A percentile compares a stretch with the other conserved stretches of the same genome.
phyloP scores from a whole-genome alignment of 176 grass and related monocot species.

The Oryza officinalis region DNA sequence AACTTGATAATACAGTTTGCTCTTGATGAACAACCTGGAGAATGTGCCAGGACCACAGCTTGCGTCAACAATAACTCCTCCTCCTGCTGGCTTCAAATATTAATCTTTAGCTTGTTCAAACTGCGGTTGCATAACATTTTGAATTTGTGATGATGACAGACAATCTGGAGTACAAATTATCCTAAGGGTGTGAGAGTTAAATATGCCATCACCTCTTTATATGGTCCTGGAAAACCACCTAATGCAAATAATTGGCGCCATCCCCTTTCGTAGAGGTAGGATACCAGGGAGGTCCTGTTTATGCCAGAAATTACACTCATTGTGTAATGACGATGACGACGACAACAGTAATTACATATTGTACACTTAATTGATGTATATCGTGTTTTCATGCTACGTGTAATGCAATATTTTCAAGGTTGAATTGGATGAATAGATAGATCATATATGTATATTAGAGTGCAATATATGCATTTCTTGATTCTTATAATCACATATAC shows the following conservation, averaged over 20 bases:
- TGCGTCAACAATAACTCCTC: slow-evolving; percentile 57
- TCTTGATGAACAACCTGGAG: slow-evolving; percentile 50
- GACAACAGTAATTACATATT: too few species aligned
- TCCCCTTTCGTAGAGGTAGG: slow-evolving; percentile 61
- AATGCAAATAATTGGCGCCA: slow-evolving; percentile 63
- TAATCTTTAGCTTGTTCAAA: slow-evolving; percentile 59
- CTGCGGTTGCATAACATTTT: slow-evolving; percentile 9
- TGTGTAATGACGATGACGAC: too few species aligned
- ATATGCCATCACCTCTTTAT: slow-evolving; percentile 55
- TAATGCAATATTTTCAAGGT: too few species aligned
- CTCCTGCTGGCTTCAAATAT: slow-evolving; percentile 47
- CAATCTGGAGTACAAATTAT: too few species aligned
- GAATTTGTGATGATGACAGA: not conserved
- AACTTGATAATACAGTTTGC: slow-evolving; percentile 53
- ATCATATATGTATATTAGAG: too few species aligned
- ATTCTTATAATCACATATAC: too few species aligned
- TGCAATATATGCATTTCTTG: too few species aligned
- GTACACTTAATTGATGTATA: too few species aligned
- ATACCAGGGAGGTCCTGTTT: slow-evolving; percentile 50
- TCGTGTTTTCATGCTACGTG: too few species aligned
- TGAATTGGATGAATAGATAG: too few species aligned
- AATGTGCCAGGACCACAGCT: slow-evolving; percentile 61
- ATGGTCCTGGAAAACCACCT: slow-evolving; percentile 58
- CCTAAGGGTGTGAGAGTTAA: not conserved
- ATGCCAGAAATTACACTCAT: too few species aligned